Conservation (phyloP, 2,329 filamentous ascomycete species). For the Coleophoma crateriformis region DNA sequence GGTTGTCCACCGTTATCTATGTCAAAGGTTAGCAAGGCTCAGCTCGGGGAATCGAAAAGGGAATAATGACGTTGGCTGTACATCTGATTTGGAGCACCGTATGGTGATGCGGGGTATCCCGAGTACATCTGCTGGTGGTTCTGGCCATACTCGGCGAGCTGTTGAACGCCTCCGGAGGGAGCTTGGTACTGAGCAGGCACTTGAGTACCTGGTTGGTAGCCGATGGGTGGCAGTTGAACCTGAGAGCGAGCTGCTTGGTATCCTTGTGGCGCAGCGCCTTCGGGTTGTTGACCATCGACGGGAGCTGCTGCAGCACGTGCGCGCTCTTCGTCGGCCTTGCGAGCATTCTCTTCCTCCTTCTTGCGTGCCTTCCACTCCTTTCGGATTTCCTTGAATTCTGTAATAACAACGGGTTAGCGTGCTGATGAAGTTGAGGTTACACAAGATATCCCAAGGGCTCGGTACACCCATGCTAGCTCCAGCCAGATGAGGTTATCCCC, state of each 20-base stretch:
- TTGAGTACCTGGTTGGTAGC: constrained; percentile 57
- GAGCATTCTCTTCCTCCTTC: constrained; percentile 92
- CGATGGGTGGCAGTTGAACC: constrained; percentile 69
- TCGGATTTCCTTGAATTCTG: constrained; percentile 98
- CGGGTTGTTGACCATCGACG: constrained; percentile 47
- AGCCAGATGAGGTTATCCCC: constrained; percentile 23
- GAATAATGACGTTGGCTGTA: constrained; percentile 50
- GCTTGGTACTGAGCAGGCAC: constrained; percentile 58
- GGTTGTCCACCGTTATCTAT: constrained; percentile 21
- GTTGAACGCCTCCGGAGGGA: constrained; percentile 50
- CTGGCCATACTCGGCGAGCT: constrained; percentile 50
- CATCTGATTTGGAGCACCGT: constrained; percentile 45
- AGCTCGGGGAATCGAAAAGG: constrained; percentile 9
- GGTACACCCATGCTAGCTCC: constrained; percentile 38
- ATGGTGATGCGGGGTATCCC: constrained; percentile 54
- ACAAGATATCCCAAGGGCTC: constrained; percentile 22
- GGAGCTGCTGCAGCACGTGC: constrained; percentile 56
- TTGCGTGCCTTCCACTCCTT: constrained; percentile 99
- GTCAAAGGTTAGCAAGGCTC: constrained; percentile 16
- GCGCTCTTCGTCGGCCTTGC: constrained; percentile 86
- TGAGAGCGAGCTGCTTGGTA: constrained; percentile 45
- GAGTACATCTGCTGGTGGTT: constrained; percentile 44
- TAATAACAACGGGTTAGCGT: constrained; percentile 20
- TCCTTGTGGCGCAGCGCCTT: constrained; percentile 41
- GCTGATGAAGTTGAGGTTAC: constrained; percentile 12